phyloP scores from a whole-genome alignment of 2,329 filamentous ascomycete genomes.

The Claviceps sp. region DNA sequence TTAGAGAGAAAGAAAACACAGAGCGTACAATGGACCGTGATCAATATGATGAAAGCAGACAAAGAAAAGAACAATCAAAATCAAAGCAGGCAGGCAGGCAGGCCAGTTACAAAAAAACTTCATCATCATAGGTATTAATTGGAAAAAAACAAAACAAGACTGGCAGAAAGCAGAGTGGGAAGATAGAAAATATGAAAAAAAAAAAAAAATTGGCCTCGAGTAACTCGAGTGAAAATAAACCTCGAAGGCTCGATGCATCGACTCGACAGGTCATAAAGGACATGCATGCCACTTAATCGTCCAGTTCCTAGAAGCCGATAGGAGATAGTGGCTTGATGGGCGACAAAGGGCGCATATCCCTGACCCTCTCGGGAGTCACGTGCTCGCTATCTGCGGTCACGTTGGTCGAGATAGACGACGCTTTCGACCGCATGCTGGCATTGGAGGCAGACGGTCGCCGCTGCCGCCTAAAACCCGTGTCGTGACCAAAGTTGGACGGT shows the following conservation, averaged over 20 bases:
- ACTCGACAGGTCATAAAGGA: conserved; percentile 2
- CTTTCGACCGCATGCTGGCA: conserved; percentile 29
- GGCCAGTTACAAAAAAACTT: neutral
- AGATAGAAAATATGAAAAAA: no score
- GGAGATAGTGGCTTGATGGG: conserved; percentile 55
- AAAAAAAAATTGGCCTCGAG: neutral
- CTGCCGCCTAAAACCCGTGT: conserved; percentile 30
- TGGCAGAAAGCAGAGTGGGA: conserved; percentile 3
- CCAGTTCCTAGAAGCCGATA: conserved; percentile 35
- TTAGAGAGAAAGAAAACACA: neutral
- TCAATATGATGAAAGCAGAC: neutral
- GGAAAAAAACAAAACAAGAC: neutral
- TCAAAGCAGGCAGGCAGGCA: neutral
- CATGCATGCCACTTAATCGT: neutral
- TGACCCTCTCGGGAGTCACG: conserved; percentile 13
- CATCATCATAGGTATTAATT: conserved; percentile 2
- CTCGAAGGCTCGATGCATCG: neutral
- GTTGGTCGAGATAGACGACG: conserved; percentile 30
- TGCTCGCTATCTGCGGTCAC: conserved; percentile 31
- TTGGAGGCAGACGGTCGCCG: conserved; percentile 27
- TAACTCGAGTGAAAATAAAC: neutral
- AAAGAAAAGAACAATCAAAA: neutral
- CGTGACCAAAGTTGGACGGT: conserved; percentile 23
- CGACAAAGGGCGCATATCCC: conserved; percentile 43
- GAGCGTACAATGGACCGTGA: neutral